phyloP scores from a whole-genome alignment of 139 green algal species.

The Nannochloris sp. region DNA sequence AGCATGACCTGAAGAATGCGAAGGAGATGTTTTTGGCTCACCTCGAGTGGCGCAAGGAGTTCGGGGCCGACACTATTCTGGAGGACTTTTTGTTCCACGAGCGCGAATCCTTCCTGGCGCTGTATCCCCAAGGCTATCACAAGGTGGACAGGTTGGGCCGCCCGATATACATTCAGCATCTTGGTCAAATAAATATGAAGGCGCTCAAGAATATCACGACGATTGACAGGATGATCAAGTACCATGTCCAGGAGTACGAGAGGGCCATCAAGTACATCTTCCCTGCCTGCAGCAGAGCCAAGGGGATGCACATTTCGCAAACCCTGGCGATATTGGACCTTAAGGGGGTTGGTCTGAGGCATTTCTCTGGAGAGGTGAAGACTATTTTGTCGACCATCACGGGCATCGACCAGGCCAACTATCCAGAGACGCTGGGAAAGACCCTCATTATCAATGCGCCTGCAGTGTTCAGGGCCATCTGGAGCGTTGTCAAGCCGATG shows the following conservation, averaged over 20 bases:
- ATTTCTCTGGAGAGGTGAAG: slow-evolving; percentile 43
- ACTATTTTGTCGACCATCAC: slow-evolving; percentile 42
- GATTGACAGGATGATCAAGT: slow-evolving; percentile 79
- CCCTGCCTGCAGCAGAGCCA: slow-evolving; percentile 55
- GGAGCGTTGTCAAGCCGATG: slow-evolving; percentile 56
- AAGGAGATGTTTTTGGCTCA: slow-evolving; percentile 42
- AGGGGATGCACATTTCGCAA: slow-evolving; percentile 59
- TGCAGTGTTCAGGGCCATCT: slow-evolving; percentile 58
- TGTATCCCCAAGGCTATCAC: slow-evolving; percentile 80
- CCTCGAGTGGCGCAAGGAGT: slow-evolving; percentile 31
- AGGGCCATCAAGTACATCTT: slow-evolving; percentile 71
- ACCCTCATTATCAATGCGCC: slow-evolving; percentile 72
- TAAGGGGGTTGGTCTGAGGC: slow-evolving; percentile 55
- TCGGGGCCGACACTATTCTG: slow-evolving; percentile 57
- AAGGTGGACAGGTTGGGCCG: slow-evolving; percentile 51
- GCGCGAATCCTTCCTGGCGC: slow-evolving; percentile 73
- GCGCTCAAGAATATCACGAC: slow-evolving; percentile 65
- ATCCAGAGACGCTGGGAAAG: slow-evolving; percentile 71
- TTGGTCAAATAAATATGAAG: slow-evolving; percentile 65
- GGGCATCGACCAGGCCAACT: slow-evolving; percentile 61
- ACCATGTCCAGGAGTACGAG: slow-evolving; percentile 83
- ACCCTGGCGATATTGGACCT: slow-evolving; percentile 86
- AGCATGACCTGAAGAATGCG: slow-evolving; percentile 40
- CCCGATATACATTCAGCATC: slow-evolving; percentile 78
- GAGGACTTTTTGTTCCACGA: slow-evolving; percentile 83